These are phyloP conservation scores for Cercospora sojina DNA, from an alignment of 2,329 filamentous ascomycete genomes.

Conservation along the genomic window DNA sequence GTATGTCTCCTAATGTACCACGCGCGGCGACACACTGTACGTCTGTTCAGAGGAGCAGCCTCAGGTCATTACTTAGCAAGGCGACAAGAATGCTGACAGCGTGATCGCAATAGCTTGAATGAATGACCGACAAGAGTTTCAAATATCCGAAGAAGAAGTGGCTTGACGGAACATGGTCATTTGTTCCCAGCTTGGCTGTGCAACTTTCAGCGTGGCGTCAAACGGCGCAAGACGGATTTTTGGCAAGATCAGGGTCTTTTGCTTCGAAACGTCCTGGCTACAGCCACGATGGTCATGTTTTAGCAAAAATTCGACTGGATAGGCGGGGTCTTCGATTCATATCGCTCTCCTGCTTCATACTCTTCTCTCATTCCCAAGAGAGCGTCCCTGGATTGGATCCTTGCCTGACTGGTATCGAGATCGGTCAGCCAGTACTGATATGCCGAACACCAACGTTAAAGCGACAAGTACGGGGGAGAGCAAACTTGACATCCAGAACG, in stretches of 20 bases:
- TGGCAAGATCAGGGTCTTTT: neutral
- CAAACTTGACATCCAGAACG: neutral
- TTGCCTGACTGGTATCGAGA: neutral
- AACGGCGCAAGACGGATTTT: neutral
- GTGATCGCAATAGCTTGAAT: neutral
- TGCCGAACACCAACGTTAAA: neutral
- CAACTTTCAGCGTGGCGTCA: neutral
- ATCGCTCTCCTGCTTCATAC: neutral
- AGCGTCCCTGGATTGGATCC: neutral
- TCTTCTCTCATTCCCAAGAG: neutral
- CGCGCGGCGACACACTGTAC: neutral
- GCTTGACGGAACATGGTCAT: neutral
- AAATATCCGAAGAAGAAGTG: neutral
- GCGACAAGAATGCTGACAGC: neutral
- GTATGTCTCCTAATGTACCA: conserved; percentile 13
- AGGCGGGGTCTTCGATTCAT: neutral
- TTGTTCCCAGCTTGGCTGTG: neutral
- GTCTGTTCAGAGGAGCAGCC: neutral
- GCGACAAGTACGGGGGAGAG: neutral
- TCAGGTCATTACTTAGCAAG: neutral
- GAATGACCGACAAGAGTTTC: neutral
- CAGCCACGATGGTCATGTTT: neutral
- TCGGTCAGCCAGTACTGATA: neutral
- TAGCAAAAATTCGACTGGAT: neutral
- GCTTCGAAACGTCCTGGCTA: neutral